Conservation (phyloP, 2,329 filamentous ascomycete species). For the Pyrenophora graminea region DNA sequence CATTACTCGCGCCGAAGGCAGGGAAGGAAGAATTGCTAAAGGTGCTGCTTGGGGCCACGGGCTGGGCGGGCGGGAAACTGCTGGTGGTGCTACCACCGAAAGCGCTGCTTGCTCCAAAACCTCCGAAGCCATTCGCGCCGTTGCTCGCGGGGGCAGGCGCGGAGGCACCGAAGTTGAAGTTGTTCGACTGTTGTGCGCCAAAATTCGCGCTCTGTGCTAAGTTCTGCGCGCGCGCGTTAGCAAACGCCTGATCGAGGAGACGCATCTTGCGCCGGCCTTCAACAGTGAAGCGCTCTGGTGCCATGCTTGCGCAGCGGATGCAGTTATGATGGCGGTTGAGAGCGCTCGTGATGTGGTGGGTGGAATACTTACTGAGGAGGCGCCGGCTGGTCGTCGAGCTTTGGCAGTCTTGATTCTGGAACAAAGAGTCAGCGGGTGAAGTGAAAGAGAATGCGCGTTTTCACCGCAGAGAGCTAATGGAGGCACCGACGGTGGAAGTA, state of each 20-base stretch:
- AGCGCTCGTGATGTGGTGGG: constrained; percentile 5
- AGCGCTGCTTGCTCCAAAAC: constrained; percentile 14
- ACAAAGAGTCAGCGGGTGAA: constrained; percentile 23
- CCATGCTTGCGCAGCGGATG: constrained; percentile 9
- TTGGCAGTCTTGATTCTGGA: constrained; percentile 35
- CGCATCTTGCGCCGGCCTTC: constrained; percentile 15
- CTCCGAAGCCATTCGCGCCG: constrained; percentile 13
- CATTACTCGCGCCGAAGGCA: constrained; percentile 33
- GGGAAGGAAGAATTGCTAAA: constrained; percentile 41
- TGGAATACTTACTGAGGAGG: constrained; percentile 35
- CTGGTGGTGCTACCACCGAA: constrained; percentile 30
- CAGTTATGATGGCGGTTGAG: constrained; percentile 4
- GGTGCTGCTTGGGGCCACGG: constrained; percentile 27
- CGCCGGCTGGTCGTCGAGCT: constrained; percentile 28
- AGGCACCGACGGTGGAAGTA: neutral
- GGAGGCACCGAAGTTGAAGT: constrained; percentile 33
- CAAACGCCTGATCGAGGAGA: constrained; percentile 12
- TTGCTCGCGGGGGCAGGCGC: constrained; percentile 21
- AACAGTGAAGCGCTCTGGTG: constrained; percentile 9
- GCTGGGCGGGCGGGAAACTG: constrained; percentile 40
- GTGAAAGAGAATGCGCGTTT: constrained; percentile 12
- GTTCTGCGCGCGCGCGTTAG: constrained; percentile 29
- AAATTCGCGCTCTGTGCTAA: constrained; percentile 30
- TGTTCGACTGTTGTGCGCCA: constrained; percentile 19
- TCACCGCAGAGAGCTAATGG: neutral